Evolutionary conservation across 2,329 filamentous ascomycete species (phyloP).

Genomic region (Fusarium sp.): DNA sequence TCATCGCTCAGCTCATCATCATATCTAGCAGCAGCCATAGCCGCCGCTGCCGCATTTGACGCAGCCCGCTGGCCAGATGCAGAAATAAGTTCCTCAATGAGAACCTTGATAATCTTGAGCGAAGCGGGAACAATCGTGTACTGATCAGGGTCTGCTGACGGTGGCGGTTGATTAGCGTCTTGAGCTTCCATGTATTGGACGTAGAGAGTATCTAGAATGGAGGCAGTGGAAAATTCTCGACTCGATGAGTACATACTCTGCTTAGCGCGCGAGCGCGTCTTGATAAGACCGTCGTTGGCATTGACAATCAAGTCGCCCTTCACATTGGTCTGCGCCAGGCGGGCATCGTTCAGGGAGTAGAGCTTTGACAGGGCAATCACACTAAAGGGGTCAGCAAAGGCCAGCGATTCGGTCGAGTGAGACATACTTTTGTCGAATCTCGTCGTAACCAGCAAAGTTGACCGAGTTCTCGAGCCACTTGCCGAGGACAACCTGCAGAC

Average conservation of each 20-base stretch:
- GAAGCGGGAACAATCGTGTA: constrained; percentile 89
- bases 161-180: constrained; percentile 43
- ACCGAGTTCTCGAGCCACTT: constrained; percentile 99
- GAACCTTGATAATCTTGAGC: constrained; percentile 95
- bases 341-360: constrained; percentile 86
- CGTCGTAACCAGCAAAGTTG: constrained; percentile 97
- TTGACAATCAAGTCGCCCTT: constrained; percentile 92
- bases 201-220: constrained; percentile 35
- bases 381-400: constrained; percentile 59
- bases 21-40: constrained; percentile 69
- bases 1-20: constrained; percentile 78
- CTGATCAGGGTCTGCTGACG: constrained; percentile 78
- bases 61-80: constrained; percentile 75
- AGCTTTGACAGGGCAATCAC: constrained; percentile 94
- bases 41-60: constrained; percentile 72
- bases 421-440: constrained; percentile 92
- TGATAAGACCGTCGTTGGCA: constrained; percentile 80
- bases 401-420: background rate
- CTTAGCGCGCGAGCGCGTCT: constrained; percentile 92
- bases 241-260: constrained; percentile 67
- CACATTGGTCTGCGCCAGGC: constrained; percentile 82
- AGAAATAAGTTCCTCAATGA: constrained; percentile 90
- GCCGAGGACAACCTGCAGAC: constrained; percentile 87
- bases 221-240: constrained; percentile 30
- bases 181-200: constrained; percentile 29